Evolutionary conservation across 345 rosid genomes (phyloP).

Genomic region (Streptanthus diversifolius): DNA sequence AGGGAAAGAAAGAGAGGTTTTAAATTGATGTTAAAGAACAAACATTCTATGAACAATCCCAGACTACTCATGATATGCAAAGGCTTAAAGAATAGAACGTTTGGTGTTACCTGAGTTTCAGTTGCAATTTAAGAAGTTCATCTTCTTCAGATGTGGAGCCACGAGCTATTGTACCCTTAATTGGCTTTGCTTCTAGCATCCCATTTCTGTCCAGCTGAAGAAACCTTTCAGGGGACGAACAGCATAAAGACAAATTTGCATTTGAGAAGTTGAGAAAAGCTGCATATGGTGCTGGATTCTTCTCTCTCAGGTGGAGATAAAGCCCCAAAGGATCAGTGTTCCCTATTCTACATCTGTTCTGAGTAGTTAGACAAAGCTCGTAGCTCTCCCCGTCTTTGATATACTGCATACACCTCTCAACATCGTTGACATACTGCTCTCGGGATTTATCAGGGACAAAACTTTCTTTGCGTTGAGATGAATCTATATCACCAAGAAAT

Average conservation of each 20-base stretch:
- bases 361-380: slow-evolving; percentile 88
- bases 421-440: slow-evolving; percentile 63
- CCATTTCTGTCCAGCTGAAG: slow-evolving; percentile 67
- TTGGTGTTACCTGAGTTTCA: slow-evolving; percentile 62
- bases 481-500: slow-evolving; percentile 13
- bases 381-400: slow-evolving; percentile 98
- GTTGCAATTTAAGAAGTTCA: slow-evolving; percentile 56
- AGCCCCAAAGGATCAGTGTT: slow-evolving; percentile 65
- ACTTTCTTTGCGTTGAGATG: slow-evolving; percentile 34
- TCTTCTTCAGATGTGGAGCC: slow-evolving; percentile 71
- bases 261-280: slow-evolving; percentile 86
- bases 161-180: slow-evolving; percentile 88
- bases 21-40: background rate
- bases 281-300: slow-evolving; percentile 91
- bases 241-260: slow-evolving; percentile 64
- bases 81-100: background rate
- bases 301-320: slow-evolving; percentile 77
- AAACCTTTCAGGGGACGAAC: slow-evolving; percentile 96
- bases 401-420: slow-evolving; percentile 61
- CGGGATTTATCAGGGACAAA: slow-evolving; percentile 62
- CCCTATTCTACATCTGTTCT: slow-evolving; percentile 49
- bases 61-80: background rate
- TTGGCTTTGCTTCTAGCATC: slow-evolving; percentile 77
- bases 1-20: background rate
- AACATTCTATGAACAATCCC: background rate